A percentile compares a stretch with the other conserved stretches of the same genome.
Evolutionary conservation across 257 asterid genomes (phyloP).

Genomic region (Przewalskia tangutica): DNA sequence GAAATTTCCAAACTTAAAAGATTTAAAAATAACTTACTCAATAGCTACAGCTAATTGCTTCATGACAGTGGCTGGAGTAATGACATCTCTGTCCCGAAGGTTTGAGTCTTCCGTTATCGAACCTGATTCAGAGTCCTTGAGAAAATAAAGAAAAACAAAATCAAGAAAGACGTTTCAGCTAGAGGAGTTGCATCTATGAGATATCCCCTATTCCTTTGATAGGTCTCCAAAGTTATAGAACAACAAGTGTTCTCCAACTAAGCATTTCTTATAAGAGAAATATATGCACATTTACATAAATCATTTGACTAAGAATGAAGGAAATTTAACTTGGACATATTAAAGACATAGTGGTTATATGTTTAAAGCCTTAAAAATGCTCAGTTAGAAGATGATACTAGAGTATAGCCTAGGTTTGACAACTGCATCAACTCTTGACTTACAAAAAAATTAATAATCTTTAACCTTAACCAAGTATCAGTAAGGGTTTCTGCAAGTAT

Average conservation of each 20-base stretch:
- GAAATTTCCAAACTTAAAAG: neutral
- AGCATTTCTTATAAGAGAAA: neutral
- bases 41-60: constrained; percentile 85
- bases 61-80: constrained; percentile 58
- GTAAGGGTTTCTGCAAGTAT: neutral
- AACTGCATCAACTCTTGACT: neutral
- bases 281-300: neutral
- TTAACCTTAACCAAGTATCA: neutral
- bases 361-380: neutral
- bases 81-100: constrained; percentile 35
- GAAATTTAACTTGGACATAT: neutral
- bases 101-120: constrained; percentile 34
- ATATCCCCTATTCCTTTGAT: neutral
- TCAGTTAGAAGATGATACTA: neutral
- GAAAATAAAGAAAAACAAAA: constrained; percentile 11
- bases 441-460: neutral
- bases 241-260: neutral
- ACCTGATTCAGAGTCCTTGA: constrained; percentile 53
- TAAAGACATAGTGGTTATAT: neutral
- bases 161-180: constrained; percentile 15
- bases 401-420: neutral
- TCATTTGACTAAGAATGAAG: neutral
- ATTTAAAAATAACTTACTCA: constrained; percentile 50
- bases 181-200: neutral
- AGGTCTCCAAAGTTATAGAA: neutral